A percentile compares a stretch with the other conserved stretches of the same genome.
These are phyloP conservation scores for Byssothecium circinans DNA, from an alignment of 2,329 filamentous ascomycete species.

Conservation along the genomic window DNA sequence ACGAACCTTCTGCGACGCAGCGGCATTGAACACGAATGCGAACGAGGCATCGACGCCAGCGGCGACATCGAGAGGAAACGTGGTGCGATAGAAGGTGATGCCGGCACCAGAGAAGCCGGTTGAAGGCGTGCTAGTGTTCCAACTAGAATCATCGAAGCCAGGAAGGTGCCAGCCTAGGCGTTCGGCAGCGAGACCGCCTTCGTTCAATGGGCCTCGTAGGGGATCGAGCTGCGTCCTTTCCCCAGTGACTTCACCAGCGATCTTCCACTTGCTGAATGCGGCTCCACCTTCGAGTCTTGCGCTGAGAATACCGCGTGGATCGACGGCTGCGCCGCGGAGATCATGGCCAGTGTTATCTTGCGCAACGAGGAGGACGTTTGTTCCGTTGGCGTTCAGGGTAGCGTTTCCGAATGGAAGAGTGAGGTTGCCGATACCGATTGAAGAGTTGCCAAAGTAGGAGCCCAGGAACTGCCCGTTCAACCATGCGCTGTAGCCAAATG, in stretches of 20 bases:
- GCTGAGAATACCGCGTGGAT: slow-evolving; percentile 56
- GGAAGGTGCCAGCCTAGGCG: slow-evolving; percentile 62
- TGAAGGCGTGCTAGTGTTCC: slow-evolving; percentile 43
- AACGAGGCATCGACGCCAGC: slow-evolving; percentile 58
- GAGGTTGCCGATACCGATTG: slow-evolving; percentile 37
- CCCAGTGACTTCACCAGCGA: slow-evolving; percentile 60
- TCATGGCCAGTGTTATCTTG: slow-evolving; percentile 65
- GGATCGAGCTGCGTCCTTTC: slow-evolving; percentile 55
- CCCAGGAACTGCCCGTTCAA: slow-evolving; percentile 61
- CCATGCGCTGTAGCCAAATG: slow-evolving; percentile 61
- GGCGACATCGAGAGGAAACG: slow-evolving; percentile 55
- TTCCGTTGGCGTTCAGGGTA: slow-evolving; percentile 43
- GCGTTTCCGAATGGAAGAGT: slow-evolving; percentile 56
- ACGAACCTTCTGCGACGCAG: slow-evolving; percentile 50
- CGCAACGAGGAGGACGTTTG: slow-evolving; percentile 57
- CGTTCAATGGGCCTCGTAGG: slow-evolving; percentile 58
- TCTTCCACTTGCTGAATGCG: slow-evolving; percentile 58
- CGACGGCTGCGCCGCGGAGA: slow-evolving; percentile 51
- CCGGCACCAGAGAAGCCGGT: slow-evolving; percentile 54
- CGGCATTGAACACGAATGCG: slow-evolving; percentile 56
- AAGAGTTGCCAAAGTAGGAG: slow-evolving; percentile 56
- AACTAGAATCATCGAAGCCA: slow-evolving; percentile 54
- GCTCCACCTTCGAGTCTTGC: slow-evolving; percentile 51
- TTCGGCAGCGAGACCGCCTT: slow-evolving; percentile 62
- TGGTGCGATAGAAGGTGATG: slow-evolving; percentile 59